A percentile compares a stretch with the other conserved stretches of the same genome.
Conservation (phyloP, 1,284 basidiomycete species). For the Uromyces viciae-fabae region DNA sequence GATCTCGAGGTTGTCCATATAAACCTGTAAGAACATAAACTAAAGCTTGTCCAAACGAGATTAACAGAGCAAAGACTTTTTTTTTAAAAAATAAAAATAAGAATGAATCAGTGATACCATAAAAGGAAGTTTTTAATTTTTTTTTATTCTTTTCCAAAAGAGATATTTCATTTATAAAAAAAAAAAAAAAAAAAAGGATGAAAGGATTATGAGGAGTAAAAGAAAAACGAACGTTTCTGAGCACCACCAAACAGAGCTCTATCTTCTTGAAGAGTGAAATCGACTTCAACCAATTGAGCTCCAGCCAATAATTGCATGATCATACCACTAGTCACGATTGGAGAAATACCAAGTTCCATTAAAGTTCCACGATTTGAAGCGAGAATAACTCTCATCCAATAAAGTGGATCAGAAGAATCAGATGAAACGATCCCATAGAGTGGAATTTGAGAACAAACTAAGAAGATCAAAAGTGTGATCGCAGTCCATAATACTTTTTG, state of each 20-base stretch:
- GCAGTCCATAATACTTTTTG: conserved; percentile 96
- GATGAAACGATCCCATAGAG: conserved; percentile 97
- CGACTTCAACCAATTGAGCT: conserved; percentile 94
- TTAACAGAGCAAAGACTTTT: conserved; percentile 89
- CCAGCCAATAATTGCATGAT: conserved; percentile 99
- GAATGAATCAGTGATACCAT: neutral
- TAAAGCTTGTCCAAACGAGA: conserved; percentile 91
- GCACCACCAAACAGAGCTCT: conserved; percentile 90
- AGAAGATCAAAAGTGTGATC: conserved; percentile 92
- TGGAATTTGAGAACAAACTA: conserved; percentile 94
- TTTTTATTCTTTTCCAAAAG: too few relatives aligned
- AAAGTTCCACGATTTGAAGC: conserved; percentile 97
- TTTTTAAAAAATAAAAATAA: neutral
- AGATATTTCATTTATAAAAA: too few relatives aligned
- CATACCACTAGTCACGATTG: conserved; percentile 97
- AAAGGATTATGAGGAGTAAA: neutral
- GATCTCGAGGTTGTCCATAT: conserved; percentile 86
- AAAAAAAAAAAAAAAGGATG: conserved; percentile 41
- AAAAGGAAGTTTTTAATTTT: neutral
- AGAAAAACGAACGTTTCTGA: conserved; percentile 76
- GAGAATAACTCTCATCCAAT: conserved; percentile 99
- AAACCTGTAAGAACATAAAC: conserved; percentile 96
- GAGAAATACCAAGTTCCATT: conserved; percentile 98
- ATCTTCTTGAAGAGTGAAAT: conserved; percentile 96
- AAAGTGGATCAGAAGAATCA: conserved; percentile 94